These are phyloP conservation scores for Tetragonia tetragonoides DNA, from an alignment of 148 eudicot species.

Conservation along the genomic window DNA sequence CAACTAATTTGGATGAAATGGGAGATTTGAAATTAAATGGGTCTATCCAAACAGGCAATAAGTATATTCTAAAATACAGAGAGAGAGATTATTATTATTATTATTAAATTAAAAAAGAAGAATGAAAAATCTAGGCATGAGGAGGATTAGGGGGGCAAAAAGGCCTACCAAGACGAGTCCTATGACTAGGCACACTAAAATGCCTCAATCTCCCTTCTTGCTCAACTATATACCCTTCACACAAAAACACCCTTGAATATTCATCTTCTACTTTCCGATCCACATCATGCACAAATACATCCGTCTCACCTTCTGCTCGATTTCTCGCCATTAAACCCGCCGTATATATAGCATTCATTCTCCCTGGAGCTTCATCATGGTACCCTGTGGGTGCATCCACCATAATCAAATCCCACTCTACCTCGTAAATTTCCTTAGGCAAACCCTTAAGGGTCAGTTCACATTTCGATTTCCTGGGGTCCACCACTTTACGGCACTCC, in stretches of 20 bases:
- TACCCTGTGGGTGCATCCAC: conserved; percentile 90
- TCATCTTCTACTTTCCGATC: conserved; percentile 62
- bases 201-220: conserved; percentile 61
- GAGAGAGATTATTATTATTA: not conserved
- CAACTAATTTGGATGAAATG: too few relatives aligned
- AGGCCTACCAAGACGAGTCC: conserved; percentile 40
- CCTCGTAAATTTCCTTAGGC: conserved; percentile 54
- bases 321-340: conserved; percentile 78
- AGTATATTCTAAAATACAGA: not conserved
- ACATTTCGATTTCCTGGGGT: conserved; percentile 42
- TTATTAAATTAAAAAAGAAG: too few relatives aligned
- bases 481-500: conserved; percentile 30
- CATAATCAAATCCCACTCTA: conserved; percentile 85
- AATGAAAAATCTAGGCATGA: too few relatives aligned
- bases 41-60: too few relatives aligned
- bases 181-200: conserved; percentile 72
- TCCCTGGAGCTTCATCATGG: conserved; percentile 62
- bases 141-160: conserved; percentile 49
- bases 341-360: conserved; percentile 73
- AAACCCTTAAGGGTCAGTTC: conserved; percentile 47
- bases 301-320: conserved; percentile 51
- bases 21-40: too few relatives aligned
- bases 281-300: conserved; percentile 84
- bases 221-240: conserved; percentile 62
- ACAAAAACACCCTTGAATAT: conserved; percentile 56